phyloP scores from a whole-genome alignment of 768 basidiomycete species.

The Leccinum barrowsii region DNA sequence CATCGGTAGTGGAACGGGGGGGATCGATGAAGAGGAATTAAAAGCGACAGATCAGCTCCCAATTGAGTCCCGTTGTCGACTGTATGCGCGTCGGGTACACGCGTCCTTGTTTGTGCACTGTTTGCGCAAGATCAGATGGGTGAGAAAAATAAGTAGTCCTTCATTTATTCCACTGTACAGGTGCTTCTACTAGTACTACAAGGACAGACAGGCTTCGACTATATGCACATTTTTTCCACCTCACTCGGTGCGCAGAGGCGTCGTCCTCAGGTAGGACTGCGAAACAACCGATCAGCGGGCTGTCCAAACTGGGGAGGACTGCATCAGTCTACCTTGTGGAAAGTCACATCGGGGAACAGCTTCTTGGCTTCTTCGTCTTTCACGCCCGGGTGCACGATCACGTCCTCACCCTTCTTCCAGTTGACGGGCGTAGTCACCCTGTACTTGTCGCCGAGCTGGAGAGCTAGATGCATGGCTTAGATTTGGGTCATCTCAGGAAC shows the following conservation, averaged over 20 bases:
- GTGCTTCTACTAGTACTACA: not conserved
- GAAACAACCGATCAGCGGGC: not conserved
- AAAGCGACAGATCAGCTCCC: constrained; percentile 16
- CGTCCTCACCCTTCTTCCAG: constrained; percentile 92
- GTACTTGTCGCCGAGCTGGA: constrained; percentile 88
- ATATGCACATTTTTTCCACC: not conserved
- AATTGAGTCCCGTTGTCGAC: constrained; percentile 5
- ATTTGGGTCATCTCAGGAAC: constrained; percentile 18
- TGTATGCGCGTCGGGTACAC: constrained; percentile 28
- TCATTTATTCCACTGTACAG: not conserved
- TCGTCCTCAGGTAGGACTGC: constrained; percentile 77
- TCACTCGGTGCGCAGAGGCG: constrained; percentile 41
- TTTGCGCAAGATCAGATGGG: constrained; percentile 22
- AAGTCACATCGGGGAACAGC: constrained; percentile 80
- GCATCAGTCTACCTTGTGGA: constrained; percentile 61
- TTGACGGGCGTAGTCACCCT: constrained; percentile 88
- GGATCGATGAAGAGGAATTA: constrained; percentile 13
- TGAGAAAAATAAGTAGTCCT: constrained; percentile 4
- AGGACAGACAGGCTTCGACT: not conserved
- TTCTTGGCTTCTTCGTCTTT: constrained; percentile 85
- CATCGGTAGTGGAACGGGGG: constrained; percentile 43
- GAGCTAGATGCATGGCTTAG: constrained; percentile 41
- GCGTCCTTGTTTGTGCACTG: constrained; percentile 27
- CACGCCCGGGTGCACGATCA: constrained; percentile 87
- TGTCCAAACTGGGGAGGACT: not conserved